A percentile compares a stretch with the other conserved stretches of the same genome.
These are phyloP conservation scores for Salix arbutifolia DNA, from an alignment of 345 rosid species.

Conservation along the genomic window DNA sequence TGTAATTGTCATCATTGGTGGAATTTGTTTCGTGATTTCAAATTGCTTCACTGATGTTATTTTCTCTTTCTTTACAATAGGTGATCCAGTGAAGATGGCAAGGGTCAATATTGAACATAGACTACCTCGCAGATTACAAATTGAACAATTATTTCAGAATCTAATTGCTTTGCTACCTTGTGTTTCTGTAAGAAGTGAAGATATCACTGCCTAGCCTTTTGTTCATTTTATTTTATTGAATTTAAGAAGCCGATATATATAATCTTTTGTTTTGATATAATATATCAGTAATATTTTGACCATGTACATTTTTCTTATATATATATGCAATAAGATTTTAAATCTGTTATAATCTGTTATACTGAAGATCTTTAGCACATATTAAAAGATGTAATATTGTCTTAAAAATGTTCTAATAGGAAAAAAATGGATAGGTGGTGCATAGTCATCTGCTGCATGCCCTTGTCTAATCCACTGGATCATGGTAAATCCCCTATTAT, in stretches of 20 bases:
- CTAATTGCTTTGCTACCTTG: constrained; percentile 57
- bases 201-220: neutral
- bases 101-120: constrained; percentile 41
- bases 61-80: constrained; percentile 35
- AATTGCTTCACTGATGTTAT: neutral
- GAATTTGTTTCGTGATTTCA: neutral
- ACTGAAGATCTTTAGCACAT: neutral
- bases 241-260: neutral
- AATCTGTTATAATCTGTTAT: neutral
- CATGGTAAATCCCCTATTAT: neutral
- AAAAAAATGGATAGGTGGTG: neutral
- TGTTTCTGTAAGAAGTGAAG: constrained; percentile 53
- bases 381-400: neutral
- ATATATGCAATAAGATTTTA: neutral
- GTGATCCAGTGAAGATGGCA: constrained; percentile 79
- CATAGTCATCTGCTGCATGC: neutral
- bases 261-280: neutral
- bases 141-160: constrained; percentile 47
- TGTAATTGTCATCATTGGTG: neutral
- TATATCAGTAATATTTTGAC: too few species aligned
- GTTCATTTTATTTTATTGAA: neutral
- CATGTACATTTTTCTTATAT: too few species aligned
- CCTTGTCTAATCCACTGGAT: neutral
- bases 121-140: constrained; percentile 43
- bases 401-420: neutral